These are phyloP conservation scores for Boletus smithii DNA, from an alignment of 1,284 basidiomycete species.

Conservation along the genomic window DNA sequence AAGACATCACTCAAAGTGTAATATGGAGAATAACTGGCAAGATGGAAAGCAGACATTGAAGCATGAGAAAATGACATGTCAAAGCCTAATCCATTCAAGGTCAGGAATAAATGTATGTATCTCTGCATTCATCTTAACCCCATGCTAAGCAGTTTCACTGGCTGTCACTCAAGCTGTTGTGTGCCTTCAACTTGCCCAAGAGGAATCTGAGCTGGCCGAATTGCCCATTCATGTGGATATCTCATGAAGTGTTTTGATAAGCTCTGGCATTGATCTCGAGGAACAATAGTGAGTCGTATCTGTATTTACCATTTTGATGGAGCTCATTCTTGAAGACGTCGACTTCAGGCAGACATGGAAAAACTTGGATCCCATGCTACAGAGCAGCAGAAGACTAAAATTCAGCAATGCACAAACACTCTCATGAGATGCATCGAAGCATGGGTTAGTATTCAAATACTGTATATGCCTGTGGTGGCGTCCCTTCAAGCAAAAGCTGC, in stretches of 20 bases:
- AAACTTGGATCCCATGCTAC: constrained; percentile 4
- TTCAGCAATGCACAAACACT: neutral
- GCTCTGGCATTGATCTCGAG: neutral
- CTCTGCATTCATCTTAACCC: neutral
- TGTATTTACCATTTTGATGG: too few species aligned
- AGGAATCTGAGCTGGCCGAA: neutral
- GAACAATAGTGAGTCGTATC: constrained; percentile 6
- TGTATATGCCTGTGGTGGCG: constrained; percentile 17
- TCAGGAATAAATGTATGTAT: neutral
- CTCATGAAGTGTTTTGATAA: neutral
- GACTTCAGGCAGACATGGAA: too few species aligned
- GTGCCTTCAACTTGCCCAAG: neutral
- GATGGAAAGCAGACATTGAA: neutral
- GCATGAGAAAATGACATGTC: constrained; percentile 1
- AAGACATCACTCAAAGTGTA: neutral
- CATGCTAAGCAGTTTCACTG: too few species aligned
- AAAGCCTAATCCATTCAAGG: neutral
- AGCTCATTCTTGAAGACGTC: too few species aligned
- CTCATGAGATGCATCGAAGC: neutral
- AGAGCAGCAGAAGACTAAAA: constrained; percentile 2
- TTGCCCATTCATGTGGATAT: neutral
- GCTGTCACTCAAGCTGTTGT: neutral
- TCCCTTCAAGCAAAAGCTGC: too few species aligned
- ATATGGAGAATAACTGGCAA: neutral
- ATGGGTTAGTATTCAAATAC: constrained; percentile 6